Evolutionary conservation across 2,329 filamentous ascomycete species (phyloP).

Genomic region (Conoideocrella luteorostrata): DNA sequence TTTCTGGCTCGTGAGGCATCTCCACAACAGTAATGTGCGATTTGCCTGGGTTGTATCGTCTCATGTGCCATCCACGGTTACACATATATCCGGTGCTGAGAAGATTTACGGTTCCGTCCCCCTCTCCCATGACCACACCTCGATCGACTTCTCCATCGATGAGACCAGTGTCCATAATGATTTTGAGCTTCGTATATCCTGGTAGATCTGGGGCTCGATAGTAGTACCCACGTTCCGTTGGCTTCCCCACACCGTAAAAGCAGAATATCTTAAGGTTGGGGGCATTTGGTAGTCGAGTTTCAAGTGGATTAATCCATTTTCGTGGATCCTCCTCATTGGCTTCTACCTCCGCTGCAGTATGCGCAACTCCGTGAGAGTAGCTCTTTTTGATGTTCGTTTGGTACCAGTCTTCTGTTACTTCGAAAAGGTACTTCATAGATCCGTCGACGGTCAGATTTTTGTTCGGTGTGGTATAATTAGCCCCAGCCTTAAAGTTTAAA

Average conservation of each 20-base stretch:
- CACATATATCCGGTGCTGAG: constrained; percentile 95
- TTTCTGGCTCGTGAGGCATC: constrained; percentile 93
- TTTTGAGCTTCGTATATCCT: constrained; percentile 59
- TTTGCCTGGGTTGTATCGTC: constrained; percentile 84
- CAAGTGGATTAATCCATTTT: constrained; percentile 95
- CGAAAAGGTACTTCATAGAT: constrained; percentile 71
- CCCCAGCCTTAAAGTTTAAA: constrained; percentile 69
- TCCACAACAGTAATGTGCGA: constrained; percentile 79
- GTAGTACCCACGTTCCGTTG: constrained; percentile 87
- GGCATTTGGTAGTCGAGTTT: constrained; percentile 78
- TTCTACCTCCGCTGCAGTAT: constrained; percentile 72
- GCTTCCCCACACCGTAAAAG: constrained; percentile 93
- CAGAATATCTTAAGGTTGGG: constrained; percentile 92
- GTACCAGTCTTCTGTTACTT: constrained; percentile 82
- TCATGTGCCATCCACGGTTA: constrained; percentile 86
- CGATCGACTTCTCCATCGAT: constrained; percentile 63
- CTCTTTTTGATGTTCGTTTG: constrained; percentile 60
- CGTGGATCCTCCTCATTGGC: constrained; percentile 66
- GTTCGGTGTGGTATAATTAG: constrained; percentile 57
- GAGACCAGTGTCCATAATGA: constrained; percentile 64
- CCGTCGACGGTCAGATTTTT: constrained; percentile 75
- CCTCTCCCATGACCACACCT: constrained; percentile 91
- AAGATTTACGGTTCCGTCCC: constrained; percentile 93
- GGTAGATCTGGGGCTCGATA: constrained; percentile 67
- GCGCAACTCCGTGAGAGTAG: constrained; percentile 86